Conservation (phyloP, 1,139 yeast species). For the Geotrichum aggregatum region DNA sequence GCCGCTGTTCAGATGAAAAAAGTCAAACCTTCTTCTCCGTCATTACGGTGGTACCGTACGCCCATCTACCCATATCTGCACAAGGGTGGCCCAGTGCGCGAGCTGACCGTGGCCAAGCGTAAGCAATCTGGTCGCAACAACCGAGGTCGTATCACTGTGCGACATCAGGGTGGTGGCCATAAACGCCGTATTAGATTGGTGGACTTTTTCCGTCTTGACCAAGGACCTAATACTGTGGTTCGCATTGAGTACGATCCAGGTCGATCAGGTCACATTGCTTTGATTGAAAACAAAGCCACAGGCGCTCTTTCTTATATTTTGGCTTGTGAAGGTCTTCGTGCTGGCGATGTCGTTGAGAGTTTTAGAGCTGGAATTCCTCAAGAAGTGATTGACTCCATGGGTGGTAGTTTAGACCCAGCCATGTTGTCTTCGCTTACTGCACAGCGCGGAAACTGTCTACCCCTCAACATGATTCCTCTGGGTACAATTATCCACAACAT, state of each 20-base stretch:
- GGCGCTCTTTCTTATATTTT: slow-evolving; percentile 70
- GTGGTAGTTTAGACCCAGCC: slow-evolving; percentile 85
- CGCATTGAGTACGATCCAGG: slow-evolving; percentile 96
- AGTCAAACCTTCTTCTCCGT: slow-evolving; percentile 80
- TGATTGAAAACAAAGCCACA: slow-evolving; percentile 61
- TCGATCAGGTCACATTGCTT: slow-evolving; percentile 89
- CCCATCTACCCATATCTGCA: slow-evolving; percentile 85
- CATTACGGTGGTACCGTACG: slow-evolving; percentile 81
- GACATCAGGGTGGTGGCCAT: slow-evolving; percentile 98
- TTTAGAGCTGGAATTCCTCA: slow-evolving; percentile 85
- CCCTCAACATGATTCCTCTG: slow-evolving; percentile 83
- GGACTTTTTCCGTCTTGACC: slow-evolving; percentile 63
- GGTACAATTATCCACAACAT: slow-evolving; percentile 89
- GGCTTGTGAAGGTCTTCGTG: slow-evolving; percentile 90
- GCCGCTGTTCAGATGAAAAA: slow-evolving; percentile 68
- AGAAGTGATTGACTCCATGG: slow-evolving; percentile 71
- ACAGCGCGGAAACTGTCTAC: slow-evolving; percentile 92
- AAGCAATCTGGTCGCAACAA: slow-evolving; percentile 86
- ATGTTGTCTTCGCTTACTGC: slow-evolving; percentile 81
- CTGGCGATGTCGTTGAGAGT: slow-evolving; percentile 86
- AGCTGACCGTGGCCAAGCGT: slow-evolving; percentile 69
- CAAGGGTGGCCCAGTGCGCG: slow-evolving; percentile 76
- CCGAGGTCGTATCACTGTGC: slow-evolving; percentile 80
- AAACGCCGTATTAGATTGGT: slow-evolving; percentile 79
- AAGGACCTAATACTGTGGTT: slow-evolving; percentile 75